Conservation (phyloP, 305 asterid genomes). For the Solanum aculeatissimum region DNA sequence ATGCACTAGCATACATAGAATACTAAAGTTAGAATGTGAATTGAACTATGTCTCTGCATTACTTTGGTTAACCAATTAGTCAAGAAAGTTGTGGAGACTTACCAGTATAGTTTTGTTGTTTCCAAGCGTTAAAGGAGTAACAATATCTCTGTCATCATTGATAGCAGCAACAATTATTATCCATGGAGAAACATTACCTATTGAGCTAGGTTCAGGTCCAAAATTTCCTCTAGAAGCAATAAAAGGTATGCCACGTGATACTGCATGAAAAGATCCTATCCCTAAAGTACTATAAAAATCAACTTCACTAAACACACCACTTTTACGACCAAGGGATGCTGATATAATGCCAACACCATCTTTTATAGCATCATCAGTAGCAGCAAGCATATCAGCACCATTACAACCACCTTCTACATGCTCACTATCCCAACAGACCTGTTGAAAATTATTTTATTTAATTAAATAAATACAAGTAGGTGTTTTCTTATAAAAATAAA, state of each 20-base stretch:
- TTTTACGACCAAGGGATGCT: neutral
- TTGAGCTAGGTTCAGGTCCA: constrained; percentile 26
- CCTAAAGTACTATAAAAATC: neutral
- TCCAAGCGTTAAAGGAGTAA: constrained; percentile 32
- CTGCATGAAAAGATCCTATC: constrained; percentile 72
- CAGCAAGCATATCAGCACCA: neutral
- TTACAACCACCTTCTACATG: too few species aligned
- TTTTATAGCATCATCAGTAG: neutral
- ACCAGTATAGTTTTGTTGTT: constrained; percentile 33
- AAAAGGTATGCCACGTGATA: constrained; percentile 45
- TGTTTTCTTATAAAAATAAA: too few species aligned
- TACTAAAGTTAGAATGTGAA: too few species aligned
- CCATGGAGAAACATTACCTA: constrained; percentile 73
- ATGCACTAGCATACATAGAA: too few species aligned
- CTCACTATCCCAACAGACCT: too few species aligned
- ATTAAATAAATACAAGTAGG: too few species aligned
- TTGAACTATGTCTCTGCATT: too few species aligned
- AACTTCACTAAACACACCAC: neutral
- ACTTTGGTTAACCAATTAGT: too few species aligned
- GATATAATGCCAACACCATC: neutral
- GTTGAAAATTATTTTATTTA: too few species aligned
- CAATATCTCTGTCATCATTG: constrained; percentile 40
- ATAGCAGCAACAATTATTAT: constrained; percentile 32
- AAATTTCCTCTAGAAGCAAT: constrained; percentile 57
- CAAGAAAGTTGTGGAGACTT: neutral